phyloP scores from a whole-genome alignment of 2,329 filamentous ascomycete species.

The Hortaea werneckii region DNA sequence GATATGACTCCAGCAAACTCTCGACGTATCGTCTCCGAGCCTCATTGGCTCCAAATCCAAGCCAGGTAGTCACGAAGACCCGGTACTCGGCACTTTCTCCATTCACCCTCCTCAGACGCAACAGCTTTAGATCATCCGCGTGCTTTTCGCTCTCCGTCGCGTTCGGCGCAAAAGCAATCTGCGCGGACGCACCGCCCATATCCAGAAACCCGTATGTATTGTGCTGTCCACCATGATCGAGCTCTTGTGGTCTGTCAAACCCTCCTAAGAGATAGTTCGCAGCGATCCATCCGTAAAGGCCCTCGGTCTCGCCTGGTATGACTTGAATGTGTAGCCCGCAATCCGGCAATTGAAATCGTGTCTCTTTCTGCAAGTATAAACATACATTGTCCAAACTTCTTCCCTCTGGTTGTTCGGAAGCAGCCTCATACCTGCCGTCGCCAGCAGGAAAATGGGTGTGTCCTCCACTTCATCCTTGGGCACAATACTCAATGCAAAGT shows the following conservation, averaged over 20 bases:
- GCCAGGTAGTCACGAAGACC: slow-evolving; percentile 93
- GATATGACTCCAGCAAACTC: slow-evolving; percentile 57
- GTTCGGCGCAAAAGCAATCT: slow-evolving; percentile 96
- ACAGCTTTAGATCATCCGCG: slow-evolving; percentile 73
- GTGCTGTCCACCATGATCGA: slow-evolving; percentile 76
- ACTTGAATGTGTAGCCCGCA: slow-evolving; percentile 85
- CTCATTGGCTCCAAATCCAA: slow-evolving; percentile 94
- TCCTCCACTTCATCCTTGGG: slow-evolving; percentile 65
- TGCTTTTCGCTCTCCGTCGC: slow-evolving; percentile 82
- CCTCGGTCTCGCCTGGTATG: slow-evolving; percentile 90
- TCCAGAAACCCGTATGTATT: slow-evolving; percentile 96
- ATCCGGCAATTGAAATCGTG: slow-evolving; percentile 77
- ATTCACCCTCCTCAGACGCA: slow-evolving; percentile 75
- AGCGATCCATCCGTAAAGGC: slow-evolving; percentile 93
- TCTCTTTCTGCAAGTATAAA: slow-evolving; percentile 65
- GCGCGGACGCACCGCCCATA: slow-evolving; percentile 95
- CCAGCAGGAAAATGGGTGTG: slow-evolving; percentile 89
- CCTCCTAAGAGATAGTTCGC: slow-evolving; percentile 90
- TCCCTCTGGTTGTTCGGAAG: slow-evolving; percentile 64
- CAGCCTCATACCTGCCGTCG: slow-evolving; percentile 88
- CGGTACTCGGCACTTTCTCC: slow-evolving; percentile 69
- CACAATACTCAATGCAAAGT: slow-evolving; percentile 71
- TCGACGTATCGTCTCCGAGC: slow-evolving; percentile 79
- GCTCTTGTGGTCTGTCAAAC: slow-evolving; percentile 66
- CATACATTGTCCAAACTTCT: slow-evolving; percentile 70